A percentile compares a stretch with the other conserved stretches of the same genome.
phyloP scores from a whole-genome alignment of 371 early-diverging fungal genomes.

The Choanephora cucurbitarum region DNA sequence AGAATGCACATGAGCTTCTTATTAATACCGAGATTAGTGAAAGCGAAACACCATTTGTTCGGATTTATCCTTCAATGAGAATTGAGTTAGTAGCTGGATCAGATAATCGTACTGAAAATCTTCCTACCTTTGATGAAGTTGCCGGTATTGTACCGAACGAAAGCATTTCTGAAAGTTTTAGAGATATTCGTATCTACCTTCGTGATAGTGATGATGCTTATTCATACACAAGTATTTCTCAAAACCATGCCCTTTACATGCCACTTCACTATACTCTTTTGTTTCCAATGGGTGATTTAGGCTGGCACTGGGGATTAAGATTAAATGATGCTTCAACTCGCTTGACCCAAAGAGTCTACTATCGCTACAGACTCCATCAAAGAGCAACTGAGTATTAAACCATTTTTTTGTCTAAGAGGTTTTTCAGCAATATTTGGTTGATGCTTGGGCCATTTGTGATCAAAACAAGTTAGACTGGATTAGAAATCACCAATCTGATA shows the following conservation, averaged over 20 bases:
- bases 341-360: conserved; percentile 3
- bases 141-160: not conserved
- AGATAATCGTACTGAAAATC: not conserved
- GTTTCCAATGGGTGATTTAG: conserved; percentile 2
- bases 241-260: conserved; percentile 4
- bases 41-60: not conserved
- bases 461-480: conserved; percentile 6
- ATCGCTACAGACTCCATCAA: conserved; percentile 1
- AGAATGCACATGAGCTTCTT: too few relatives aligned
- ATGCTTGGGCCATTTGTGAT: conserved; percentile 11
- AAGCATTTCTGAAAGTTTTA: not conserved
- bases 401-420: not conserved
- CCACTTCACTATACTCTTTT: conserved; percentile 3
- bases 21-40: too few relatives aligned
- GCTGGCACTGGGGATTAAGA: not conserved
- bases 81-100: not conserved
- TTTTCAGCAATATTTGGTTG: conserved; percentile 14
- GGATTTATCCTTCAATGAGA: not conserved
- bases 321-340: not conserved
- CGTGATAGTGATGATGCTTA: not conserved
- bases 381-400: not conserved
- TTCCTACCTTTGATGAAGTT: not conserved
- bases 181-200: not conserved
- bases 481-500: not conserved
- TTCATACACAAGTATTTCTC: not conserved